A percentile compares a stretch with the other conserved stretches of the same genome.
Evolutionary conservation across 805 yeast species (phyloP).

Genomic region (Metschnikowia borealis): DNA sequence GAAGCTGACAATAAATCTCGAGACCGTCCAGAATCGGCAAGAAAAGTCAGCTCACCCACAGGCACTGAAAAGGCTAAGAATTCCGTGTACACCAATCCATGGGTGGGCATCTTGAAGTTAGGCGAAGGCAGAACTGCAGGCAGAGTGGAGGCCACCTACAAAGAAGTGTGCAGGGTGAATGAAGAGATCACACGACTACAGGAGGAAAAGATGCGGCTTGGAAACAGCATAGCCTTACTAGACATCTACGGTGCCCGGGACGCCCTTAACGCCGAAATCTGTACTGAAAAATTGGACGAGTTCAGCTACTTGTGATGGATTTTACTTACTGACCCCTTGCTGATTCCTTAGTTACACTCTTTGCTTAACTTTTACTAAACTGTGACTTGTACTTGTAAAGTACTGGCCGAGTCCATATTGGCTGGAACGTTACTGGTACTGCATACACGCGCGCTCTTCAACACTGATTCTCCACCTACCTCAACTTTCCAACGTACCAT

Average conservation of each 20-base stretch:
- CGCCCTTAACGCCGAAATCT: slow-evolving; percentile 31
- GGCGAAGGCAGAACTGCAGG: slow-evolving; percentile 24
- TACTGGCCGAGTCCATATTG: no score
- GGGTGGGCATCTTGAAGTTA: slow-evolving; percentile 30
- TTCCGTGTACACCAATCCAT: slow-evolving; percentile 21
- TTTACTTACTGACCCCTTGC: no score
- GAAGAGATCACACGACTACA: slow-evolving; percentile 26
- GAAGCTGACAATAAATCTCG: neutral
- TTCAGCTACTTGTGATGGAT: slow-evolving; percentile 34
- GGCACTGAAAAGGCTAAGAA: neutral
- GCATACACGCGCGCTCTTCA: neutral
- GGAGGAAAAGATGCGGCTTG: slow-evolving; percentile 20
- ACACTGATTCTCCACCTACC: neutral
- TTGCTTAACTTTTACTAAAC: neutral
- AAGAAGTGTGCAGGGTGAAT: slow-evolving; percentile 24
- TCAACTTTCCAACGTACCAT: neutral
- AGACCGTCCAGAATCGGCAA: neutral
- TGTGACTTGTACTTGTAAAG: no score
- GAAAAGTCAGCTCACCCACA: neutral
- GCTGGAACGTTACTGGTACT: neutral
- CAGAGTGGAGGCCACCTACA: slow-evolving; percentile 23
- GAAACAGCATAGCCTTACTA: slow-evolving; percentile 10
- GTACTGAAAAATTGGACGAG: slow-evolving; percentile 49
- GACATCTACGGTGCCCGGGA: slow-evolving; percentile 28
- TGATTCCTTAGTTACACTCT: no score